Base-by-base conservation (phyloP, 1,284 basidiomycete species). In the Cryptococcus sp. region DNA sequence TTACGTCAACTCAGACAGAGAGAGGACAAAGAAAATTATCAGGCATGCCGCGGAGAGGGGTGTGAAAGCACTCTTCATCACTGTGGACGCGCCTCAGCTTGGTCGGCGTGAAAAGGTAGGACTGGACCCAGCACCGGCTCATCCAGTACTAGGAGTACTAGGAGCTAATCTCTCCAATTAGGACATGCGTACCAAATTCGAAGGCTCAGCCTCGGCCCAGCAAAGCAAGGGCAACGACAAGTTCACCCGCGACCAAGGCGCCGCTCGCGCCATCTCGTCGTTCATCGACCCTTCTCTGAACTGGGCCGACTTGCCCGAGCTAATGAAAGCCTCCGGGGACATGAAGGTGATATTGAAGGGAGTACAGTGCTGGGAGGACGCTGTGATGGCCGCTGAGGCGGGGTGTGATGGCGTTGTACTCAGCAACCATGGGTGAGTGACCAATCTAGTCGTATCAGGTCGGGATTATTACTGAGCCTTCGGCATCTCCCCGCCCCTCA, bases 161-260 rank as follows among this genome's bases (percentile, higher is more conserved):
- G n/a, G n/a, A 21, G 24, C 23, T 43, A 28, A 45, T 50, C 39
- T 18, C 8, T 55, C 9, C n/a, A 7, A 9, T 45, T 46, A 88
- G 85, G 93, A 97, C 71, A 97, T 97, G 94, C 82, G 94, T 40
- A 89, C 89, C 82, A 95, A 93, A 72, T 96, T 96, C 63, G 91
- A 91, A 43, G 92, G 87, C 8, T 86, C 85, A 44, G 89, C 89
- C 60, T 87, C 89, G 3, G 84, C 65, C 42, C 75, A 71, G 51
- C 88, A 66, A 84, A 86, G 74, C 80, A 69, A 63, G 61, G 80
- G 84, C 55, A 72, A 72, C 50, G 79, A 82, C 59, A 81, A 81
- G 21, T 82, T 92, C 21, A 87, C 94, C 69, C 83, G 90, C 45
- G 87, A 88, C 40, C 89, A 95, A 73, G 93, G 93, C 47, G 94